Conservation (phyloP, 495 filamentous ascomycete genomes). For the Xylaria nigripes region DNA sequence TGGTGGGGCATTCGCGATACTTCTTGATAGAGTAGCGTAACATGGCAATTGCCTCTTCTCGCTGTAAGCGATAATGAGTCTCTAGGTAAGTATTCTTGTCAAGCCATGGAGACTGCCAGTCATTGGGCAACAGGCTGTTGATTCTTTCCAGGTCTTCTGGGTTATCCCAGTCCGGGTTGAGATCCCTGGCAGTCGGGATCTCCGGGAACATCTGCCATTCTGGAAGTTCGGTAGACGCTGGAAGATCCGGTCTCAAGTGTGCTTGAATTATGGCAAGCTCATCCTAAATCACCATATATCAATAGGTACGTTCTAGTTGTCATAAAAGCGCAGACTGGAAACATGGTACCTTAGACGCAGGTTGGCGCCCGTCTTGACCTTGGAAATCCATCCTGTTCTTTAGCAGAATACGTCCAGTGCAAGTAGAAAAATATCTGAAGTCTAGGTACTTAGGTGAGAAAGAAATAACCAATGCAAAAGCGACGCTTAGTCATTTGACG, state of each 20-base stretch:
- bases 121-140: constrained; percentile 30
- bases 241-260: constrained; percentile 19
- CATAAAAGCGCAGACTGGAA: not conserved
- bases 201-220: constrained; percentile 41
- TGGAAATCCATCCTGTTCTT: not conserved
- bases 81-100: constrained; percentile 49
- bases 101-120: constrained; percentile 29
- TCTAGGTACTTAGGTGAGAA: no score
- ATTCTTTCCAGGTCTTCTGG: constrained; percentile 26
- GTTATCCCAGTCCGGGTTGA: constrained; percentile 26
- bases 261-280: constrained; percentile 22
- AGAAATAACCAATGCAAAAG: no score
- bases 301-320: not conserved
- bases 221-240: constrained; percentile 8
- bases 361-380: not conserved
- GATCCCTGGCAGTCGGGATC: constrained; percentile 34
- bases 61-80: constrained; percentile 57
- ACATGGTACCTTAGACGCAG: not conserved
- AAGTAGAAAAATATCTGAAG: no score
- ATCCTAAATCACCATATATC: constrained; percentile 5
- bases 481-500: no score
- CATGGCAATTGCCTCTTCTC: constrained; percentile 54
- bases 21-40: constrained; percentile 51
- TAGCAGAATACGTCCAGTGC: no score
- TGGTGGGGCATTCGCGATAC: constrained; percentile 34